These are phyloP conservation scores for Ophiostoma quercus DNA, from an alignment of 2,329 filamentous ascomycete genomes.

Conservation along the genomic window DNA sequence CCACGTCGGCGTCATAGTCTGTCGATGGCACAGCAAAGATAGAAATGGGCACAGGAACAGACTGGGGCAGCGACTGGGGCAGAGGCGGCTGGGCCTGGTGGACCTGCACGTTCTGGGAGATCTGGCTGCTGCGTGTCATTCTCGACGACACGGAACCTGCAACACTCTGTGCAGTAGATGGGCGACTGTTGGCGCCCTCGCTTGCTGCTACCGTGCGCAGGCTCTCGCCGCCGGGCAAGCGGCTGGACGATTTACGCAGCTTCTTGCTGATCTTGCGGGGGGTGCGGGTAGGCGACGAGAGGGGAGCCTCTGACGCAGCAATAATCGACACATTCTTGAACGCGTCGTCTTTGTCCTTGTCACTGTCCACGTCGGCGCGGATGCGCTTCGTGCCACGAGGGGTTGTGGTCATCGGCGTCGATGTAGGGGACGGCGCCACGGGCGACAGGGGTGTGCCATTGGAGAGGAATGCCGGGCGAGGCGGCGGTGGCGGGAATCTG, in stretches of 20 bases:
- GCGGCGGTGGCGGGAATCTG: constrained; percentile 1
- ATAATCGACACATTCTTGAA: not conserved
- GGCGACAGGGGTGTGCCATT: constrained; percentile 20
- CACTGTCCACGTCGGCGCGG: constrained; percentile 28
- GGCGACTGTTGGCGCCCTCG: not conserved
- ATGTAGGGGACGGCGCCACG: constrained; percentile 15
- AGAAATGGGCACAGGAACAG: not conserved
- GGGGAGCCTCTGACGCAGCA: constrained; percentile 14
- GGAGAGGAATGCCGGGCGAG: not conserved
- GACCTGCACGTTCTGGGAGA: constrained; percentile 14
- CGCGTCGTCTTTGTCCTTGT: not conserved
- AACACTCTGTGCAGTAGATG: not conserved
- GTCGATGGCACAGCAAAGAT: not conserved
- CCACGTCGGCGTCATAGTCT: not conserved
- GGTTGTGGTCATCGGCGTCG: not conserved
- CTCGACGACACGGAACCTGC: not conserved
- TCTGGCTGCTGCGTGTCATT: constrained; percentile 7
- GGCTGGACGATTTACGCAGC: constrained; percentile 48
- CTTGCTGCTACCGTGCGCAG: not conserved
- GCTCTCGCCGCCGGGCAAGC: constrained; percentile 35
- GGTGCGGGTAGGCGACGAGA: constrained; percentile 24
- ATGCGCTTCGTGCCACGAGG: constrained; percentile 46
- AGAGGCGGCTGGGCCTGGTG: constrained; percentile 21
- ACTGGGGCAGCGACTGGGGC: not conserved
- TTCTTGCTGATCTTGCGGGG: constrained; percentile 45